Evolutionary conservation across 495 filamentous ascomycete species (phyloP).

Genomic region (Neurospora pannonica): DNA sequence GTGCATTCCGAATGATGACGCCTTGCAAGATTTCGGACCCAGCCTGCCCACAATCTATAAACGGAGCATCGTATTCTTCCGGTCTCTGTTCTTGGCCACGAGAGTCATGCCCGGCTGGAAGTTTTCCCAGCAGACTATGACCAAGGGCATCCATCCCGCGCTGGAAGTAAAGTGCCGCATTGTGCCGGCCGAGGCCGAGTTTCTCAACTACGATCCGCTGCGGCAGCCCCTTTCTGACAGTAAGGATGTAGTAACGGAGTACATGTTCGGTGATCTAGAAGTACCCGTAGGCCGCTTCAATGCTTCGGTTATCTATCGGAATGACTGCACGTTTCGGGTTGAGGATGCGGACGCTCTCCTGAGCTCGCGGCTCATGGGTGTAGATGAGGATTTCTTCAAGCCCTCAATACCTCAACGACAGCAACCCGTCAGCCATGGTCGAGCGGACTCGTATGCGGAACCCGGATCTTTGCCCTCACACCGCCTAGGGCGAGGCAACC

Average conservation of each 20-base stretch:
- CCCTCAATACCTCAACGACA: slow-evolving; percentile 50
- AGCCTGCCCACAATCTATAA: slow-evolving; percentile 88
- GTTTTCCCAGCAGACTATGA: slow-evolving; percentile 59
- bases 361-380: slow-evolving; percentile 83
- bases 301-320: slow-evolving; percentile 73
- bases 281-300: slow-evolving; percentile 79
- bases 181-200: slow-evolving; percentile 43
- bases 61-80: slow-evolving; percentile 86
- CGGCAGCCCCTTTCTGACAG: slow-evolving; percentile 63
- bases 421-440: slow-evolving; percentile 15
- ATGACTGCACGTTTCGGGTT: slow-evolving; percentile 79
- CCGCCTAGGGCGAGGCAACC: slow-evolving; percentile 35
- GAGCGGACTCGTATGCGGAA: slow-evolving; percentile 40
- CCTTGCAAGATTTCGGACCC: slow-evolving; percentile 52
- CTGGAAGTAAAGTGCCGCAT: slow-evolving; percentile 76
- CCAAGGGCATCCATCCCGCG: slow-evolving; percentile 53
- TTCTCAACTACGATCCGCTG: slow-evolving; percentile 52
- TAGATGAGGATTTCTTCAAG: slow-evolving; percentile 78
- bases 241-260: slow-evolving; percentile 60
- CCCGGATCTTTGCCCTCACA: slow-evolving; percentile 66
- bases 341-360: slow-evolving; percentile 84
- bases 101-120: slow-evolving; percentile 84
- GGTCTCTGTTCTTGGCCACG: slow-evolving; percentile 78
- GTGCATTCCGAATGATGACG: slow-evolving; percentile 34
- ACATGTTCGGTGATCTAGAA: slow-evolving; percentile 68